Conservation (phyloP, 129 eudicot genomes). For the Sambucus nigra region DNA sequence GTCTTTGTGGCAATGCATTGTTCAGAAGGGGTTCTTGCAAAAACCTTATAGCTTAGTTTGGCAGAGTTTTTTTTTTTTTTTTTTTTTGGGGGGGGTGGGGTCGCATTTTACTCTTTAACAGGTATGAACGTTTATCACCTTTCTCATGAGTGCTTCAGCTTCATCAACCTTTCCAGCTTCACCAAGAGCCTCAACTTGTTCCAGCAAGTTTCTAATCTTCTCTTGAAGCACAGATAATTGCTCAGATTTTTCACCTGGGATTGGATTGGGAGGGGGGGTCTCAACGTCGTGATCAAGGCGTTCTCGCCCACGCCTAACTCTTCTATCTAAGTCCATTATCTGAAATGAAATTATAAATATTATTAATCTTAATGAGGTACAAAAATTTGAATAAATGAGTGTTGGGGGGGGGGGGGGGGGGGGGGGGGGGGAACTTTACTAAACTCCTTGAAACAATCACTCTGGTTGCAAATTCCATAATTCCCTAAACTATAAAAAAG, state of each 20-base stretch:
- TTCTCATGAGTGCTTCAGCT: constrained; percentile 99
- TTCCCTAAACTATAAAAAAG: no score
- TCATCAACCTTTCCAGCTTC: constrained; percentile 99
- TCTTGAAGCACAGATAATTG: constrained; percentile 82
- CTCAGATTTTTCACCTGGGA: constrained; percentile 81
- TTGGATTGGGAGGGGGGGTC: constrained; percentile 71
- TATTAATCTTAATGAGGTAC: no score
- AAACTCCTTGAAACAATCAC: no score
- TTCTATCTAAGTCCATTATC: constrained; percentile 86
- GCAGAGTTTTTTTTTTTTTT: no score
- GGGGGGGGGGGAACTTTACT: no score
- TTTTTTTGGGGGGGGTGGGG: no score
- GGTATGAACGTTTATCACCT: constrained; percentile 32
- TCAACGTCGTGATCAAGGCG: constrained; percentile 60
- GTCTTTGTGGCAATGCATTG: no score
- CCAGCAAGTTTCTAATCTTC: constrained; percentile 84
- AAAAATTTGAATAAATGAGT: no score
- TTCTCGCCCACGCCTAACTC: constrained; percentile 95
- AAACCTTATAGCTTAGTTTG: no score
- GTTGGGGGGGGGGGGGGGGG: no score
- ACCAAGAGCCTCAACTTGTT: constrained; percentile 94
- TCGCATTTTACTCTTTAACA: background rate
- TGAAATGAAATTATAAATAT: constrained; percentile 15
- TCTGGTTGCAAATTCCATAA: no score
- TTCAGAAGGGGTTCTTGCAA: no score